Evolutionary conservation across 495 filamentous ascomycete species (phyloP).

Genomic region (Aspergillus nidulans): DNA sequence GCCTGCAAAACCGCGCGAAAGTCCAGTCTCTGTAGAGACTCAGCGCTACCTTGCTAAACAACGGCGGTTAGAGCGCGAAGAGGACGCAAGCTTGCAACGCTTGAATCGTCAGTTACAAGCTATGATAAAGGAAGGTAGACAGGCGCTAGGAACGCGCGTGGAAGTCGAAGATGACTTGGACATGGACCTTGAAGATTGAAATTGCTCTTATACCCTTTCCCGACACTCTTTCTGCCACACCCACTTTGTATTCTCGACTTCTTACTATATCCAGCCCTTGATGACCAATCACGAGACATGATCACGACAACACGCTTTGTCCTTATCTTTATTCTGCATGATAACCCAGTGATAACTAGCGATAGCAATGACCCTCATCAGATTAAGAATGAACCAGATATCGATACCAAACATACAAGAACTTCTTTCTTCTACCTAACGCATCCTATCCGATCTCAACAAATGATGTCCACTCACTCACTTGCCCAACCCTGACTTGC

Average conservation of each 20-base stretch:
- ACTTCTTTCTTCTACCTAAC: not conserved
- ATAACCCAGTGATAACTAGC: not conserved
- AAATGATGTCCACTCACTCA: not conserved
- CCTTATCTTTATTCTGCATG: conserved; percentile 1
- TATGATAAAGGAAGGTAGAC: conserved; percentile 85
- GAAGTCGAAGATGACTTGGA: conserved; percentile 62
- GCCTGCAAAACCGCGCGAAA: conserved; percentile 35
- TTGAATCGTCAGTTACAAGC: conserved; percentile 73
- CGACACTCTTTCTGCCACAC: not conserved
- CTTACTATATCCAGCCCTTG: not conserved
- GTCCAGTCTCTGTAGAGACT: conserved; percentile 56
- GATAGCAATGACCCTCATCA: not conserved
- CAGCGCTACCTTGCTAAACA: conserved; percentile 62
- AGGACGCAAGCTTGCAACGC: conserved; percentile 69
- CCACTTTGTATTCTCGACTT: not conserved
- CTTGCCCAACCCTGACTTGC: not conserved
- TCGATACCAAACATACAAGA: not conserved
- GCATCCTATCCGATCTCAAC: not conserved
- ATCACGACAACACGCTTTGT: not conserved
- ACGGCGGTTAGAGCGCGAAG: conserved; percentile 67
- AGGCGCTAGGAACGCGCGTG: conserved; percentile 76
- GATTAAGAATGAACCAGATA: not conserved
- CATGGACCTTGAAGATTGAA: conserved; percentile 43
- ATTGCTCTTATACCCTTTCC: conserved; percentile 3
- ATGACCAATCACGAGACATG: conserved; percentile 9